Percentiles rank a stretch among this genome's conserved stretches.
phyloP scores from a whole-genome alignment of 768 basidiomycete genomes.

The Podaxis sp. region DNA sequence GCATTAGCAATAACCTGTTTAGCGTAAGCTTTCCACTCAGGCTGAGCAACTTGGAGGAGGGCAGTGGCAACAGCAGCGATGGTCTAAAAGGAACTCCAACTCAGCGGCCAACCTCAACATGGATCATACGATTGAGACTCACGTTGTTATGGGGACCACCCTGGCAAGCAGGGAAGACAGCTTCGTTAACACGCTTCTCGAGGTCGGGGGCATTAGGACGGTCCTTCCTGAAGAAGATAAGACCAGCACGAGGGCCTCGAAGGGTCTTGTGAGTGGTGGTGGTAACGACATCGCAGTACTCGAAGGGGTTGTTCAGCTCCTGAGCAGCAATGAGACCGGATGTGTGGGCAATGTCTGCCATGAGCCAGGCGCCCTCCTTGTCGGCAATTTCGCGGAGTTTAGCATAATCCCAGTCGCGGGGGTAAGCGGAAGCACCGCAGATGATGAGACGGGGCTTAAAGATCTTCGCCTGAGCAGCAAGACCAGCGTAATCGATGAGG shows the following conservation, averaged over 20 bases:
- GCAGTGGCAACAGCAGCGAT: slow-evolving; percentile 95
- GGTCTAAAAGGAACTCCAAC: slow-evolving; percentile 47
- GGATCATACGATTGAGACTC: slow-evolving; percentile 20
- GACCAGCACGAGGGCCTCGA: slow-evolving; percentile 94
- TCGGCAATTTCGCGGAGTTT: slow-evolving; percentile 78
- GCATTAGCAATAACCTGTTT: slow-evolving; percentile 94
- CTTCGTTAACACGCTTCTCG: slow-evolving; percentile 96
- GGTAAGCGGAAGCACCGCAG: slow-evolving; percentile 98
- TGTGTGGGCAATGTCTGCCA: slow-evolving; percentile 98
- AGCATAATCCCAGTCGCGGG: slow-evolving; percentile 96
- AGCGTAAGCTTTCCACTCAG: slow-evolving; percentile 88
- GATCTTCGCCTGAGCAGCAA: slow-evolving; percentile 84
- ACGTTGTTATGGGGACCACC: slow-evolving; percentile 99
- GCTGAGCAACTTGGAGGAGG: slow-evolving; percentile 87
- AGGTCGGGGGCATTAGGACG: slow-evolving; percentile 78
- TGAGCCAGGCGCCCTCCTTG: slow-evolving; percentile 87
- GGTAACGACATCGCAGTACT: slow-evolving; percentile 95
- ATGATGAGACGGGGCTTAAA: slow-evolving; percentile 96
- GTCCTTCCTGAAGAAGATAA: slow-evolving; percentile 98
- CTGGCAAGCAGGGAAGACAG: slow-evolving; percentile 99
- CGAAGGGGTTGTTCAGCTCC: slow-evolving; percentile 89
- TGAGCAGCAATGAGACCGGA: slow-evolving; percentile 92
- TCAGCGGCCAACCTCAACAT: background rate
- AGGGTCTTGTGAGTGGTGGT: slow-evolving; percentile 99
- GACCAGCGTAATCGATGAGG: slow-evolving; percentile 82